Evolutionary conservation across 257 asterid species (phyloP).

Genomic region (Capsicum pubescens): DNA sequence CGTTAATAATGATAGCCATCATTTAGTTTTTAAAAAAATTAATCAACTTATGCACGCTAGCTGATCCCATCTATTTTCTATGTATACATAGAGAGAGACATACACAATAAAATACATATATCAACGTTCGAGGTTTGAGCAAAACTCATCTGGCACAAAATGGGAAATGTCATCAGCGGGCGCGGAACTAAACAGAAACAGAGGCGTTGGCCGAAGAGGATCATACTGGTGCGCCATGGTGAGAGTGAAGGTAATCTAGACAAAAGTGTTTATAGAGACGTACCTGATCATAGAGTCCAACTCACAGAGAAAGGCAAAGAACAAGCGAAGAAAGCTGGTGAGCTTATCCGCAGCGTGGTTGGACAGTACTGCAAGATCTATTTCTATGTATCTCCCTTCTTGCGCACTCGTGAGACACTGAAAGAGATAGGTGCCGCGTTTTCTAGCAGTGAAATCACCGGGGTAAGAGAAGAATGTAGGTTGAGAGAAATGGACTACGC

Average conservation of each 20-base stretch:
- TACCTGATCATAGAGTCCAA: conserved; percentile 80
- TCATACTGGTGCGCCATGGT: conserved; percentile 87
- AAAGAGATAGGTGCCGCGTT: conserved; percentile 76
- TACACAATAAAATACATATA: too few relatives aligned
- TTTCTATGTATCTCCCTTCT: conserved; percentile 84
- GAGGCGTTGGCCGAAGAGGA: conserved; percentile 67
- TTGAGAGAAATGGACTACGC: conserved; percentile 89
- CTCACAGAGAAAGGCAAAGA: conserved; percentile 61
- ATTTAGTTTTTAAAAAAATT: too few relatives aligned
- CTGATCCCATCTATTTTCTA: not conserved
- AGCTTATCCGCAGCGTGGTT: conserved; percentile 53
- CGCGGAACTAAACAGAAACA: not conserved
- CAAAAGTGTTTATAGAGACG: conserved; percentile 60
- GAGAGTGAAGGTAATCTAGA: conserved; percentile 81
- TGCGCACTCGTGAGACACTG: conserved; percentile 75
- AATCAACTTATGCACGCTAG: not conserved
- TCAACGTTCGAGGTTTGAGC: too few relatives aligned
- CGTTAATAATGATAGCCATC: not conserved
- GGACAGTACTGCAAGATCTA: conserved; percentile 62
- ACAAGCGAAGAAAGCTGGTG: conserved; percentile 66
- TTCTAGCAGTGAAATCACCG: conserved; percentile 53
- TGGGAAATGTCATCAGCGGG: not conserved
- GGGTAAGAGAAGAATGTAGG: conserved; percentile 88
- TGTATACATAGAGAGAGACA: too few relatives aligned
- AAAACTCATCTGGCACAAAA: not conserved